Conservation (phyloP, 306 rosid species). For the Purshia tridentata region DNA sequence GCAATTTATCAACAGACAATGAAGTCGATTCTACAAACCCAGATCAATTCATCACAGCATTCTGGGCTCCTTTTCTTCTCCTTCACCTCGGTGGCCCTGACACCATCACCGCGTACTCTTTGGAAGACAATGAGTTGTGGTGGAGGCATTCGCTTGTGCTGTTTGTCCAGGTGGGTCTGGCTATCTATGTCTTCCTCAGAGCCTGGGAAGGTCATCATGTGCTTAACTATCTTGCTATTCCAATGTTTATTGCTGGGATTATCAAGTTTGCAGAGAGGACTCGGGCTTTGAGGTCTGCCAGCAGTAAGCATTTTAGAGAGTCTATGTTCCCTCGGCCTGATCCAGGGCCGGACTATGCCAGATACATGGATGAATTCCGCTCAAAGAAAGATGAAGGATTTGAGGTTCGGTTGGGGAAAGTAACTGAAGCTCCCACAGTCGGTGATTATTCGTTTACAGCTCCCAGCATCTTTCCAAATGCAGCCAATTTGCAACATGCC, state of each 20-base stretch:
- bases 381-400: conserved; percentile 25
- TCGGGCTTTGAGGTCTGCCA: conserved; percentile 32
- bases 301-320: conserved; percentile 31
- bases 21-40: not conserved
- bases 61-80: conserved; percentile 47
- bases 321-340: conserved; percentile 37
- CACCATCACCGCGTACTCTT: conserved; percentile 36
- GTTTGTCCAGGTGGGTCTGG: conserved; percentile 14
- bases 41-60: conserved; percentile 9
- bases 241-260: conserved; percentile 26
- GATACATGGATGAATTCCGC: conserved; percentile 25
- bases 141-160: conserved; percentile 24
- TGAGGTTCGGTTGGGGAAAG: not conserved
- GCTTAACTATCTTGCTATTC: conserved; percentile 24
- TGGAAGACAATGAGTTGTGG: conserved; percentile 43
- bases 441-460: no score
- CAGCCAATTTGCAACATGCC: conserved; percentile 12
- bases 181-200: conserved; percentile 13
- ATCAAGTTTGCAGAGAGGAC: conserved; percentile 40
- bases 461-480: not conserved
- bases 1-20: not conserved
- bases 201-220: not conserved
- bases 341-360: conserved; percentile 35
- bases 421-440: not conserved
- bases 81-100: conserved; percentile 50